These are phyloP conservation scores for Tremellales sp. DNA, from an alignment of 1,284 basidiomycete genomes.

Conservation along the genomic window DNA sequence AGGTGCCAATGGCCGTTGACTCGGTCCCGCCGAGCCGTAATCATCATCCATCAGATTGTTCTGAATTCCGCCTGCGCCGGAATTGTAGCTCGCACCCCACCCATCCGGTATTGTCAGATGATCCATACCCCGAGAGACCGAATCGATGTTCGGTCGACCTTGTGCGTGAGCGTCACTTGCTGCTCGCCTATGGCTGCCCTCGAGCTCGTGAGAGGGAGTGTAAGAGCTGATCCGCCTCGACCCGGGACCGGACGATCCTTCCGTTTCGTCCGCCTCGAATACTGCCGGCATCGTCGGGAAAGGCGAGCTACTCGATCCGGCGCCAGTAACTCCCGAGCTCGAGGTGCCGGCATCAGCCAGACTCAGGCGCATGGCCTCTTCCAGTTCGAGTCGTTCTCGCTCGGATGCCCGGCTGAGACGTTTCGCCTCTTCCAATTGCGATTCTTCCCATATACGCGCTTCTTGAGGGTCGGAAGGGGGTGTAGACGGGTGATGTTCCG, in stretches of 20 bases:
- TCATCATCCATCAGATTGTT: conserved; percentile 12
- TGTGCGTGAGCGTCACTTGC: conserved; percentile 4
- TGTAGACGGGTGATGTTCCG: conserved; percentile 6
- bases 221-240: conserved; percentile 11
- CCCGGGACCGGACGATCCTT: not conserved
- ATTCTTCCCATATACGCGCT: conserved; percentile 35
- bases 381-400: conserved; percentile 36
- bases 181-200: conserved; percentile 6
- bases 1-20: conserved; percentile 13
- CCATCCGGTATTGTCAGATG: conserved; percentile 12
- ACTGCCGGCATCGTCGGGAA: not conserved
- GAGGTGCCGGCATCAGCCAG: conserved; percentile 27
- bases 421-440: conserved; percentile 41
- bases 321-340: not conserved
- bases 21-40: conserved; percentile 1
- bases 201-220: not conserved
- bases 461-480: conserved; percentile 29
- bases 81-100: conserved; percentile 1
- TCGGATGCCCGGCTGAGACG: conserved; percentile 27
- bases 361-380: conserved; percentile 36
- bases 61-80: not conserved
- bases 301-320: not conserved
- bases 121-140: not conserved
- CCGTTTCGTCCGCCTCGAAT: not conserved
- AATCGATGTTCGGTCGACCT: conserved; percentile 1